Evolutionary conservation across 306 rosid genomes (phyloP), one percentile per base, ranked within the genome.

Genomic region (Quercus alba): DNA sequence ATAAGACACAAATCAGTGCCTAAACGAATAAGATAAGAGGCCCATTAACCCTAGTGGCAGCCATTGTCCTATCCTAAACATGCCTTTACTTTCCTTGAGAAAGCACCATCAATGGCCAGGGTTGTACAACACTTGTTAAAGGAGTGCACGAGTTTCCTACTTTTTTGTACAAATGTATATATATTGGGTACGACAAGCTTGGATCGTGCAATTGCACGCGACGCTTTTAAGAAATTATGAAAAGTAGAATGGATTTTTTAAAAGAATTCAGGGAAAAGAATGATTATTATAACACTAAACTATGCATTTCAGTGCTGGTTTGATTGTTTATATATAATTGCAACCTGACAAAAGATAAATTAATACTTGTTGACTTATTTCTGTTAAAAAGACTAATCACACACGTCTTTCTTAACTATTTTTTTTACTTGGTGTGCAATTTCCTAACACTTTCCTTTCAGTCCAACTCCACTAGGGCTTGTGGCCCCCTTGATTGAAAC

Each of bases 161-260:
- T 57, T 61, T 83, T 83, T 75, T 75, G 30, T 15, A 49, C 30
- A 20, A 17, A 69, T 17, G 21, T 56, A 56, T 56, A n/a, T 5
- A 58, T 76, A 74, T 75, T 52, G 77, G 70, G 70, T 10, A 56
- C 41, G 86, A 79, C 86, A 83, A 78, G 44, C 35, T 61, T 58
- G 74, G 30, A 75, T 75, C n/a, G 86, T 83, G 78, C 80, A 74
- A 79, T 14, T 44, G 83, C 83, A 83, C 49, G 83, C 86, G 56
- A 79, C 68, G 74, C 33, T 79, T 68, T 68, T 75, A 73, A 72
- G 54, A 54, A 70, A 80, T 74, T 30, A 11, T 31, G 28, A 19
- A 74, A 56, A 33, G 31, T 75, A 28, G 14, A 59, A 59, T 35
- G 56, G 2, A 59, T 56, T 56, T 18, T 56, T 12, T 21, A 41